These are phyloP conservation scores for Heterobasidion irregulare DNA, from an alignment of 1,284 basidiomycete species.

Conservation along the genomic window DNA sequence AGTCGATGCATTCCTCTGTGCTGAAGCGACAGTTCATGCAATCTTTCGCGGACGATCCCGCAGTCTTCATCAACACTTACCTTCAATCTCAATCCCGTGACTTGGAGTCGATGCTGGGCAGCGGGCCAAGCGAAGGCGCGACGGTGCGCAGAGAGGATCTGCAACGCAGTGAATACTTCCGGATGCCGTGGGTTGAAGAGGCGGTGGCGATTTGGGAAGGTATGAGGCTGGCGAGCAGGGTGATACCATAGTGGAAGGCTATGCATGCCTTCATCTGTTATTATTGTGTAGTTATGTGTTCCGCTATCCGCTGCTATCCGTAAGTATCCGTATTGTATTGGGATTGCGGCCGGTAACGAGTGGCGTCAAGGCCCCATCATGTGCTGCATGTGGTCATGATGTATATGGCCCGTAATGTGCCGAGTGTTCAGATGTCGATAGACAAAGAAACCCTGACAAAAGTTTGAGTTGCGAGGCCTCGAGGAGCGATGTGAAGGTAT, in stretches of 20 bases:
- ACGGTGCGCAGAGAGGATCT: conserved; percentile 83
- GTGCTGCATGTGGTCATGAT: too few species aligned
- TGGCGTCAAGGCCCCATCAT: too few species aligned
- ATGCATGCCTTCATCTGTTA: neutral
- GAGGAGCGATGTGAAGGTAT: too few species aligned
- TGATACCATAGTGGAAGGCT: conserved; percentile 16
- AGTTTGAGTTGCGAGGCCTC: too few species aligned
- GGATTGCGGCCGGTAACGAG: neutral
- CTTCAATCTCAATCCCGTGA: conserved; percentile 87
- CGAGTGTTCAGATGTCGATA: too few species aligned
- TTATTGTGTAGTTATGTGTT: neutral
- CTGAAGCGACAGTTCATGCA: conserved; percentile 83
- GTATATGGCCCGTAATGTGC: too few species aligned
- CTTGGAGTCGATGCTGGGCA: conserved; percentile 83
- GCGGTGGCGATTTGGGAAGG: conserved; percentile 52
- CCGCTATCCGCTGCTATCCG: neutral
- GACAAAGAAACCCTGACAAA: too few species aligned
- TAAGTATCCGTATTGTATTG: neutral
- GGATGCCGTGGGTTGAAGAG: conserved; percentile 82
- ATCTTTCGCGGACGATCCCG: conserved; percentile 76
- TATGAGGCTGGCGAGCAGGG: conserved; percentile 32
- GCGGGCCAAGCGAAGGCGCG: conserved; percentile 75
- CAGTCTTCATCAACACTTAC: conserved; percentile 83
- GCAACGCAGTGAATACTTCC: conserved; percentile 83
- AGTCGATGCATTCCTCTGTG: conserved; percentile 80